phyloP scores from a whole-genome alignment of 306 rosid genomes.

The Urtica urens region DNA sequence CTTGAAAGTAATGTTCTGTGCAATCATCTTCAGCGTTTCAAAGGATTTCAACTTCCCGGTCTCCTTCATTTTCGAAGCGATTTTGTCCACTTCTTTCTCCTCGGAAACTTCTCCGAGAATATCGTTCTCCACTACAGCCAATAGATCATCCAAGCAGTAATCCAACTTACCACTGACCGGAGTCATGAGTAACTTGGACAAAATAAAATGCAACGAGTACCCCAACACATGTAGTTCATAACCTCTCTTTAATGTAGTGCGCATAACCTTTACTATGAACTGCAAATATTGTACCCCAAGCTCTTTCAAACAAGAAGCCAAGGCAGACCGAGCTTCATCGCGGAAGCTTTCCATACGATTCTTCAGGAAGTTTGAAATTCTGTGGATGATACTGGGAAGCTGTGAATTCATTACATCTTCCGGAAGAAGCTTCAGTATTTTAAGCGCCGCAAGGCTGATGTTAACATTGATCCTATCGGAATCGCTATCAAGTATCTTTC shows the following conservation, averaged over 20 bases:
- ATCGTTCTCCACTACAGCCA: slow-evolving; percentile 62
- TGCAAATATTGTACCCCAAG: slow-evolving; percentile 86
- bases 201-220: slow-evolving; percentile 65
- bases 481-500: slow-evolving; percentile 54
- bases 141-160: slow-evolving; percentile 76
- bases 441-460: slow-evolving; percentile 70
- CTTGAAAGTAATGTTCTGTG: slow-evolving; percentile 68
- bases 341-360: slow-evolving; percentile 72
- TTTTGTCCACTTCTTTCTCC: slow-evolving; percentile 86
- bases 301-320: slow-evolving; percentile 84
- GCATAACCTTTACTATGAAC: slow-evolving; percentile 60
- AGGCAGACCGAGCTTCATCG: slow-evolving; percentile 80
- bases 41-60: slow-evolving; percentile 64
- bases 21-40: slow-evolving; percentile 67
- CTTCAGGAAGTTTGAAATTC: slow-evolving; percentile 76
- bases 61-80: slow-evolving; percentile 96
- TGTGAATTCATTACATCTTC: slow-evolving; percentile 71
- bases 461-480: slow-evolving; percentile 70
- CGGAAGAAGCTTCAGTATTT: slow-evolving; percentile 72
- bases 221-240: slow-evolving; percentile 90
- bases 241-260: slow-evolving; percentile 67
- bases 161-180: slow-evolving; percentile 60
- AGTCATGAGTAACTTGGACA: slow-evolving; percentile 51
- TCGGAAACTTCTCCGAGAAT: slow-evolving; percentile 85
- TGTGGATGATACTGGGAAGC: slow-evolving; percentile 68